Evolutionary conservation across 2,329 filamentous ascomycete species (phyloP).

Genomic region (Claviceps quebecensis): DNA sequence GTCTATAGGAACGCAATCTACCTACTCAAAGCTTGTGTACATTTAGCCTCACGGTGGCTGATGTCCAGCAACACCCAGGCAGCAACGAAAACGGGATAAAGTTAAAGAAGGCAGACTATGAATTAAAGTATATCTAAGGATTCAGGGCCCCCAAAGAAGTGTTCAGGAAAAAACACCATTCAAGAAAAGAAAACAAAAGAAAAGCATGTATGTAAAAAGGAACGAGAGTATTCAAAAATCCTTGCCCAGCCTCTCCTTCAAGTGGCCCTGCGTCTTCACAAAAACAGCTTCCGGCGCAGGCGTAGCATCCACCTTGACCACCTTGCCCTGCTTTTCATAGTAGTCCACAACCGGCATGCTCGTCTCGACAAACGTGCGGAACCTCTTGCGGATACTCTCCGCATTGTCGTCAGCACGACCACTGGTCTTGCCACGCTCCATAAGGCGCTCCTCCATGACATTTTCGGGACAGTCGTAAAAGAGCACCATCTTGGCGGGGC

Average conservation of each 20-base stretch:
- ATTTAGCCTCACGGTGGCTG: too few species aligned
- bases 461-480: slow-evolving; percentile 91
- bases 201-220: not conserved
- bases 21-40: too few species aligned
- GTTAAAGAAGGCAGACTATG: not conserved
- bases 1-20: too few species aligned
- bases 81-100: too few species aligned
- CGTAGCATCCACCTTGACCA: slow-evolving; percentile 67
- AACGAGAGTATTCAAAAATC: slow-evolving; percentile 11
- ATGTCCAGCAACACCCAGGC: too few species aligned
- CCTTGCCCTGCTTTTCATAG: slow-evolving; percentile 61
- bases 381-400: slow-evolving; percentile 92
- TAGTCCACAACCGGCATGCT: slow-evolving; percentile 94
- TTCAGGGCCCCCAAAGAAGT: not conserved
- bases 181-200: not conserved
- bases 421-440: slow-evolving; percentile 86
- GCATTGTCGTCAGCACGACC: slow-evolving; percentile 87
- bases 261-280: slow-evolving; percentile 34
- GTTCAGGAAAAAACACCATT: not conserved
- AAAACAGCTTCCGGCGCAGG: slow-evolving; percentile 49
- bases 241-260: slow-evolving; percentile 34
- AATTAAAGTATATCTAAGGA: not conserved
- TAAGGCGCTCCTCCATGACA: slow-evolving; percentile 69
- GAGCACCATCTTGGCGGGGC: slow-evolving; percentile 68
- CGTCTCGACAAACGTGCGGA: slow-evolving; percentile 84